Evolutionary conservation across 1,139 yeast genomes (phyloP).

Genomic region (Sporopachydermia cereana): DNA sequence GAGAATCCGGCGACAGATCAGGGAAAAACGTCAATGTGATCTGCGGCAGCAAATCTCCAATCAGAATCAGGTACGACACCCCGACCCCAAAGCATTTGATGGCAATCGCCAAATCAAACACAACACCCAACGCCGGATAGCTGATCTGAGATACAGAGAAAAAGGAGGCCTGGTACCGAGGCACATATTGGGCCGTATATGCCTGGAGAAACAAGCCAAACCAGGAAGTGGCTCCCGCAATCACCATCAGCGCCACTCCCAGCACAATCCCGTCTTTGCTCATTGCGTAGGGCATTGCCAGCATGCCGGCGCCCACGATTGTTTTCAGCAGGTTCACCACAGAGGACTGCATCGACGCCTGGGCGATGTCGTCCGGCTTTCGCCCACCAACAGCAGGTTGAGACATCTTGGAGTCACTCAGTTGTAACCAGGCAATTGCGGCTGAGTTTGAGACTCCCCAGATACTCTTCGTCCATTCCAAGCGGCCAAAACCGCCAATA

Average conservation of each 20-base stretch:
- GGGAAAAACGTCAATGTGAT: constrained; percentile 18
- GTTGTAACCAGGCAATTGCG: no score
- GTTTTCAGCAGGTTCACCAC: constrained; percentile 51
- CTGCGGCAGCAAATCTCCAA: constrained; percentile 83
- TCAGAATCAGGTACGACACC: constrained; percentile 73
- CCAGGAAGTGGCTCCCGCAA: constrained; percentile 60
- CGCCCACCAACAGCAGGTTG: background rate
- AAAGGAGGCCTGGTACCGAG: constrained; percentile 53
- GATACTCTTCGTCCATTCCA: no score
- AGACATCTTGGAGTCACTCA: no score
- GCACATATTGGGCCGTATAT: constrained; percentile 44
- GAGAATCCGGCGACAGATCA: constrained; percentile 10
- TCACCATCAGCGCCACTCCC: constrained; percentile 40
- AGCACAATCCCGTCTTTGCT: constrained; percentile 53
- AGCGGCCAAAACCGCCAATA: no score
- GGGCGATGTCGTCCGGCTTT: background rate
- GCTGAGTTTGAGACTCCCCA: no score
- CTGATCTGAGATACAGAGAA: constrained; percentile 60
- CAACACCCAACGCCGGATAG: constrained; percentile 35
- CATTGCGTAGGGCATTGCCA: constrained; percentile 67
- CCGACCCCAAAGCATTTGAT: constrained; percentile 80
- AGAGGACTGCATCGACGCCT: background rate
- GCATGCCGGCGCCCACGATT: constrained; percentile 68
- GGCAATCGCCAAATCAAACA: constrained; percentile 43
- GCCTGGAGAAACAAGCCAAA: constrained; percentile 57